Evolutionary conservation across 768 basidiomycete genomes (phyloP), one percentile per base, ranked within the genome.

Genomic region (Amanita subjunquillea): DNA sequence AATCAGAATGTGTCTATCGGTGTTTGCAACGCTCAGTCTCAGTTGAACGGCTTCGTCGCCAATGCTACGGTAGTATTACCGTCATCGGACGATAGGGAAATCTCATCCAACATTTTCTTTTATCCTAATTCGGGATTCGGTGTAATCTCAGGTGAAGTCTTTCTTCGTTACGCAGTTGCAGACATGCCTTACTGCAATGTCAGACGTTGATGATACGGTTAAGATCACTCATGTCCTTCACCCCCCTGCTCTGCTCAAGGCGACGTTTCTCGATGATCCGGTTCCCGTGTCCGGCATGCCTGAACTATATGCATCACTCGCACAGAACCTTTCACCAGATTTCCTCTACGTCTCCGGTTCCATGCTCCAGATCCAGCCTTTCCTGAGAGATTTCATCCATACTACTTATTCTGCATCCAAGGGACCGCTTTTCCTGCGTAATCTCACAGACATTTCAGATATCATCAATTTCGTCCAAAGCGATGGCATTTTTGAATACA

Each of bases 261-360:
- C 70, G 15, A 73, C 72, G 5, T 62, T 74, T 37, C 58, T 73
- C 41, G 70, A 74, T 20, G 64, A 67, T 42, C 72, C 72, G 3
- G 57, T 59, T 27, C 62, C 71, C 8, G 72, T 75, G 7, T 7
- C 66, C n/a, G 73, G 72, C n/a, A 75, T 75, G 74, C 72, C 73
- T 1, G 64, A 67, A 38, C 62, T 75, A n/a, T 75, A 69, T 57
- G 23, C 40, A 2, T 68, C 69, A 3, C 67, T 74, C 32, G 58
- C 68, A 6, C 53, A 55, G 25, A 66, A 69, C 1, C 66, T 75
- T 39, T 57, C 64, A 0, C 71, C 74, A 4, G 65, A 68, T 45
- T 74, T 74, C 61, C 61, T 73, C 51, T 75, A 72, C 53, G 59
- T 74, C 37, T 68, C 69, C n/a, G 72, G 69, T 1, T 73, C 71